Evolutionary conservation across 768 basidiomycete genomes (phyloP).

Genomic region (Paxillus ammoniavirescens): DNA sequence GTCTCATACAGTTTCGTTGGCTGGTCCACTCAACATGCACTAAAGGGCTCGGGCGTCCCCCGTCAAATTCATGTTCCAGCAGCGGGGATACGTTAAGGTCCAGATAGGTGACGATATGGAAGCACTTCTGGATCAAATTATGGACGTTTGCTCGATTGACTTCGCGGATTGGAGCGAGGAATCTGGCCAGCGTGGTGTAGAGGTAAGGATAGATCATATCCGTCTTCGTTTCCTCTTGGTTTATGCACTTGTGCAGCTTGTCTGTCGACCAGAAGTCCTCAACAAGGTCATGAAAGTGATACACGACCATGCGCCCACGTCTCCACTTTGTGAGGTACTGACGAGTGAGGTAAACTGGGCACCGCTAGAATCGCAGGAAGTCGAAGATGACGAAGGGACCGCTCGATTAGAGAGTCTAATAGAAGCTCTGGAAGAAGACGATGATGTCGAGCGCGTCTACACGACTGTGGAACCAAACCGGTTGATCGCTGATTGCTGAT

Average conservation of each 20-base stretch:
- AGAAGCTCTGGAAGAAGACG: slow-evolving; percentile 52
- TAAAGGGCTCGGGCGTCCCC: slow-evolving; percentile 58
- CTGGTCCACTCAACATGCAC: background rate
- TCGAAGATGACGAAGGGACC: slow-evolving; percentile 34
- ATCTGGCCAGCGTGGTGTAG: slow-evolving; percentile 31
- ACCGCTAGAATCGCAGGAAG: slow-evolving; percentile 42
- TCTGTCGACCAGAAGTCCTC: slow-evolving; percentile 42
- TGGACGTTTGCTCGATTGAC: slow-evolving; percentile 44
- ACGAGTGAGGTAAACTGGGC: slow-evolving; percentile 54
- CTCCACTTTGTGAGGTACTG: slow-evolving; percentile 38
- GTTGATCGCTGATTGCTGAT: slow-evolving; percentile 21
- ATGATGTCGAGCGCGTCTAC: slow-evolving; percentile 60
- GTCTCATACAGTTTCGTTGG: slow-evolving; percentile 7
- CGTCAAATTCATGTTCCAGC: slow-evolving; percentile 64
- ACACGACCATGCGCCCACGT: slow-evolving; percentile 18
- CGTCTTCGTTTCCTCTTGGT: background rate
- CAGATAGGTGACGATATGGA: slow-evolving; percentile 35
- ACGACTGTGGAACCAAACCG: slow-evolving; percentile 43
- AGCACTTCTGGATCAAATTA: slow-evolving; percentile 38
- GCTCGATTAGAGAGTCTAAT: slow-evolving; percentile 43
- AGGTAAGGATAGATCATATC: slow-evolving; percentile 24
- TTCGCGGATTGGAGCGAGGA: slow-evolving; percentile 40
- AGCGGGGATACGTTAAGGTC: slow-evolving; percentile 52
- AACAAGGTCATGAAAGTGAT: slow-evolving; percentile 38
- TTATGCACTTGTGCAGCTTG: slow-evolving; percentile 35